These are phyloP conservation scores for Hydnum rufescens DNA, from an alignment of 768 basidiomycete genomes.

Conservation along the genomic window DNA sequence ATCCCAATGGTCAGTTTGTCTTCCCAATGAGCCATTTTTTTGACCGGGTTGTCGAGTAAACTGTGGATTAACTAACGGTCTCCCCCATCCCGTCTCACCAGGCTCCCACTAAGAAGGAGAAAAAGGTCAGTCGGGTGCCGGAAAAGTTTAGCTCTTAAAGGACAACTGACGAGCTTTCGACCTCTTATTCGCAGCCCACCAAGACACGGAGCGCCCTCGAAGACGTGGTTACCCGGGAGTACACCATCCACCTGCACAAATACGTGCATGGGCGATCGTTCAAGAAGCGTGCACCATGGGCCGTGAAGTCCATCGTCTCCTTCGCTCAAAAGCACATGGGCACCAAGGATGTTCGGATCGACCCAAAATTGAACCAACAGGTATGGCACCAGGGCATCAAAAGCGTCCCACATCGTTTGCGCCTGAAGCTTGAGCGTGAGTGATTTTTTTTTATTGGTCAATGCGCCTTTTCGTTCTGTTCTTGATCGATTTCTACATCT, in stretches of 20 bases:
- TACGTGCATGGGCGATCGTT: conserved; percentile 79
- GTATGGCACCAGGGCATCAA: conserved; percentile 93
- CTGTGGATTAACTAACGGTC: too few relatives aligned
- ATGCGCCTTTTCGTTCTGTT: background rate
- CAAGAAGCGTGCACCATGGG: conserved; percentile 95
- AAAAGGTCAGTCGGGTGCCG: too few relatives aligned
- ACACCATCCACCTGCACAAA: conserved; percentile 97
- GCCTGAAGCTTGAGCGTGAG: conserved; percentile 86
- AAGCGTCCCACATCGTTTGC: conserved; percentile 76
- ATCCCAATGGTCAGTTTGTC: too few relatives aligned
- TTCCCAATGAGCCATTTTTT: too few relatives aligned
- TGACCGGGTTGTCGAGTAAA: too few relatives aligned
- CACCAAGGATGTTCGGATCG: conserved; percentile 79
- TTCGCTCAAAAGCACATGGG: conserved; percentile 95
- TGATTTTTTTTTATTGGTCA: conserved; percentile 11
- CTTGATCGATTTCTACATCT: background rate
- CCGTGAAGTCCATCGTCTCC: conserved; percentile 79
- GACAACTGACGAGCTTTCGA: too few relatives aligned
- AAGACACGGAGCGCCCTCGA: conserved; percentile 92
- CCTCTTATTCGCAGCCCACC: conserved; percentile 45
- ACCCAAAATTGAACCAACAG: conserved; percentile 85
- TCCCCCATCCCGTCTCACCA: too few relatives aligned
- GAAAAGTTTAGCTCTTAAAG: too few relatives aligned
- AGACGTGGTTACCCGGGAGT: conserved; percentile 96
- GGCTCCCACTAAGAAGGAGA: too few relatives aligned